phyloP scores from a whole-genome alignment of 2,329 filamentous ascomycete species.

The Stagonosporopsis vannaccii region DNA sequence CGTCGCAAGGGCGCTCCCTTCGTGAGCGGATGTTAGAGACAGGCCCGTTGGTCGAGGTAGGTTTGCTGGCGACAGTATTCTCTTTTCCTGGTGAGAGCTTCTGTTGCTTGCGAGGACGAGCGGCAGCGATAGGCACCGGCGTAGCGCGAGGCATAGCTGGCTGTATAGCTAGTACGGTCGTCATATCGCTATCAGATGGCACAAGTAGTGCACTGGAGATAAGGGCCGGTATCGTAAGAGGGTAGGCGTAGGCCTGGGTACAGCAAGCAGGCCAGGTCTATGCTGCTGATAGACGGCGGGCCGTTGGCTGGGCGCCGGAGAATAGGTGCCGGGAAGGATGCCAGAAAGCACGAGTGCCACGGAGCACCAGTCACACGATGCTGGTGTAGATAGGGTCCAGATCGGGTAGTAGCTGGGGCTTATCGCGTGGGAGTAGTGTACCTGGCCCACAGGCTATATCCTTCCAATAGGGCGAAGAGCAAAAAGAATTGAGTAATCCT shows the following conservation, averaged over 20 bases:
- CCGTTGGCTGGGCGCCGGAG: slow-evolving; percentile 41
- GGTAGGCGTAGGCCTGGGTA: slow-evolving; percentile 27
- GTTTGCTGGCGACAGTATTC: slow-evolving; percentile 50
- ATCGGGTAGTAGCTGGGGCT: slow-evolving; percentile 41
- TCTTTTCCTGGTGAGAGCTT: slow-evolving; percentile 54
- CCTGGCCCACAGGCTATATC: slow-evolving; percentile 34
- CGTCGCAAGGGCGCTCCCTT: slow-evolving; percentile 62
- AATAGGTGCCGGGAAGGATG: slow-evolving; percentile 25
- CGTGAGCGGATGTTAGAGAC: slow-evolving; percentile 50
- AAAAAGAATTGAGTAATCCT: slow-evolving; percentile 32
- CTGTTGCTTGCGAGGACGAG: slow-evolving; percentile 52
- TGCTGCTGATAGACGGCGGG: slow-evolving; percentile 36
- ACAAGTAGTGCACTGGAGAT: slow-evolving; percentile 36
- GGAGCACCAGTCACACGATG: slow-evolving; percentile 41
- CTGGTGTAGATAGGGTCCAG: slow-evolving; percentile 33
- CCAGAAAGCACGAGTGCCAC: slow-evolving; percentile 25
- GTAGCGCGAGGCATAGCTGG: slow-evolving; percentile 54
- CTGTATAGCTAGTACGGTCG: slow-evolving; percentile 58
- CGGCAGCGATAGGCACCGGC: slow-evolving; percentile 55
- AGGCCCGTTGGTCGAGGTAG: slow-evolving; percentile 43
- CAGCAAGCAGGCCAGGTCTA: slow-evolving; percentile 31
- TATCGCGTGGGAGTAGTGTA: slow-evolving; percentile 48
- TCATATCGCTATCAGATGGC: slow-evolving; percentile 50
- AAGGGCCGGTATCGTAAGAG: slow-evolving; percentile 34
- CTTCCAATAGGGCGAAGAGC: slow-evolving; percentile 27